phyloP scores from a whole-genome alignment of 176 grass and related monocot species.

The Lolium multiflorum region DNA sequence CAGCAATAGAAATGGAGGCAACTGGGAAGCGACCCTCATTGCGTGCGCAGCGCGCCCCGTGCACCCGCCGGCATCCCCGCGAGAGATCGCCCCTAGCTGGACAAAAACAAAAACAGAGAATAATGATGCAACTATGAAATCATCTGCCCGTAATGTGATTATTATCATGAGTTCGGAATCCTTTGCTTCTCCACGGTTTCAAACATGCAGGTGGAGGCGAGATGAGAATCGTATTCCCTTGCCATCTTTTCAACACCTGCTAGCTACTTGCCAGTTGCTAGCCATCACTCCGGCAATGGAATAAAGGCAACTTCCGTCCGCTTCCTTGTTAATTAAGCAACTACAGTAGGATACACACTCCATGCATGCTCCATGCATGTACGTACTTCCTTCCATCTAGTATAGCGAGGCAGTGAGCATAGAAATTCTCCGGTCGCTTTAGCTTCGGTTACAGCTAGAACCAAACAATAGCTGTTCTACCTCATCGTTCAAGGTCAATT shows the following conservation, averaged over 20 bases:
- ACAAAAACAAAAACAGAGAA: not conserved
- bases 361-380: not conserved
- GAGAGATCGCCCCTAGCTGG: too few relatives aligned
- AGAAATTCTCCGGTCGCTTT: not conserved
- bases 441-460: not conserved
- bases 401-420: not conserved
- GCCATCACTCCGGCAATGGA: constrained; percentile 30
- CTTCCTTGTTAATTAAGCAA: constrained; percentile 48
- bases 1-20: too few relatives aligned
- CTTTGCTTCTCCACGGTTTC: not conserved
- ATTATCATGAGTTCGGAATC: not conserved
- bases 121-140: not conserved
- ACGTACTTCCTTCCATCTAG: not conserved
- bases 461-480: too few relatives aligned
- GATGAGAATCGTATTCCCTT: constrained; percentile 58
- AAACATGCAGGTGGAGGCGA: constrained; percentile 25
- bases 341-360: not conserved
- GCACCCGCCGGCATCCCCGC: too few relatives aligned
- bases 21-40: too few relatives aligned
- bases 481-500: too few relatives aligned
- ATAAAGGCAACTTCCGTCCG: constrained; percentile 69
- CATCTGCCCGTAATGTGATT: not conserved
- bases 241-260: constrained; percentile 25
- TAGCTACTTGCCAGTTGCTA: not conserved
- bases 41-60: too few relatives aligned